Conservation (phyloP, 306 rosid species). For the Alnus rubra region DNA sequence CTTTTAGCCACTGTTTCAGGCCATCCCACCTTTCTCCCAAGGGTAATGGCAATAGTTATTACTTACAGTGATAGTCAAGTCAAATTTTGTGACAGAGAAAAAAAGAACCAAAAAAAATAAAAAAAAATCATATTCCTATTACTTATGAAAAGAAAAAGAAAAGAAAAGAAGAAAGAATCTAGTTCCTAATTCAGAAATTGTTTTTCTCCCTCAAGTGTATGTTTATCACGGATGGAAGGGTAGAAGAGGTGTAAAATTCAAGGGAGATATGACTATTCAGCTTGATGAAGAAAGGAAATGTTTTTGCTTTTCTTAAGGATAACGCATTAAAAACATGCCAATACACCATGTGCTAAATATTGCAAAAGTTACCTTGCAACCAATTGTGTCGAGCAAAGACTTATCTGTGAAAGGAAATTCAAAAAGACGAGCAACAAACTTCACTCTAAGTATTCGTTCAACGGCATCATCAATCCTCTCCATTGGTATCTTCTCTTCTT, state of each 20-base stretch:
- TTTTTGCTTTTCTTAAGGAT: not conserved
- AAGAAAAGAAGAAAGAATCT: not conserved
- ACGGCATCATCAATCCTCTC: constrained; percentile 83
- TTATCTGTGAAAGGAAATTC: constrained; percentile 70
- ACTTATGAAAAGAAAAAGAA: not conserved
- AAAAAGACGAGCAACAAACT: constrained; percentile 77
- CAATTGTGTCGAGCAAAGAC: constrained; percentile 74
- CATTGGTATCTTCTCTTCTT: constrained; percentile 62
- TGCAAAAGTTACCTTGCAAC: constrained; percentile 66
- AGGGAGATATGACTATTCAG: not conserved
- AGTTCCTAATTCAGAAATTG: not conserved
- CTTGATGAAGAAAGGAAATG: constrained; percentile 4
- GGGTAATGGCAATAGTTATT: not conserved
- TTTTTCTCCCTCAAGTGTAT: not conserved
- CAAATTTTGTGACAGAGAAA: not conserved
- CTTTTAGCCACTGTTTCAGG: not conserved
- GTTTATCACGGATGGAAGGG: not conserved
- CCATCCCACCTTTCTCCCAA: not conserved
- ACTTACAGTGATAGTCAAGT: not conserved
- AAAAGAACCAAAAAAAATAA: not conserved
- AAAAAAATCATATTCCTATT: not conserved
- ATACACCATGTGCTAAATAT: constrained; percentile 10
- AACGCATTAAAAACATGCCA: constrained; percentile 8
- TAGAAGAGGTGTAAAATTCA: not conserved
- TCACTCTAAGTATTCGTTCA: constrained; percentile 82